Base-by-base conservation (phyloP, 2,329 filamentous ascomycete species). In the Aspergillus sp. region DNA sequence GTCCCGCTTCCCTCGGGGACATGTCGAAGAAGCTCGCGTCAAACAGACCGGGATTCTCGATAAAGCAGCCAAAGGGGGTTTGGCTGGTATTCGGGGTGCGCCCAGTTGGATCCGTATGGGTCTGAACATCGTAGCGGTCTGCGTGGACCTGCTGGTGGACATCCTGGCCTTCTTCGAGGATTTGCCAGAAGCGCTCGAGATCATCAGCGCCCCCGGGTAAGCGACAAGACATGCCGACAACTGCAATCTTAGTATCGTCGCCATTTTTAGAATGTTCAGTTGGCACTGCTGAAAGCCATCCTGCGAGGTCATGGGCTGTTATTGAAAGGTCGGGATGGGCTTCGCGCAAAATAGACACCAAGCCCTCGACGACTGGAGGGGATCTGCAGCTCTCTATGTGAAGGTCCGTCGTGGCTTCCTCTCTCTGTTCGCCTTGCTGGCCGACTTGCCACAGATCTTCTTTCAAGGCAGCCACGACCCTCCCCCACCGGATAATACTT, bases 201-300 rank as follows among this genome's bases (percentile, higher is more conserved):
- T 81, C 88, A 23, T 84, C 86, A 53, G 89, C 87, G 11, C 60
- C 60, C 66, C 87, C 86, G 1, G 90, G 90, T 72, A 91, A 90
- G 38, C 90, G 84, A 56, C 89, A 89, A 54, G 89, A 84, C 87
- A 91, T 90, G 54, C 91, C 91, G 25, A 94, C 88, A 64, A 95
- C 91, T 63, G 91, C 91, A 22, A 66, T 59, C 38, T 61, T 61
- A 2, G 54, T 55, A 30, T 64, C 45, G 31, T 7, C 11, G 13
- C 23, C 11, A 9, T 22, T 31, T 17, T 4, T 15, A 19, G 49
- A 11, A 28, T 28, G 4, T 28, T 4, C 25, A 28, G 25, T 28
- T 4, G 25, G 25, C 25, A 7, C 19, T 6, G 17, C 13, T 17
- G 19, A 25, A 9, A 45, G 22, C 51, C 22, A 23, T 13, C n/a